Evolutionary conservation across 768 basidiomycete genomes (phyloP).

Genomic region (Trametes punicea): DNA sequence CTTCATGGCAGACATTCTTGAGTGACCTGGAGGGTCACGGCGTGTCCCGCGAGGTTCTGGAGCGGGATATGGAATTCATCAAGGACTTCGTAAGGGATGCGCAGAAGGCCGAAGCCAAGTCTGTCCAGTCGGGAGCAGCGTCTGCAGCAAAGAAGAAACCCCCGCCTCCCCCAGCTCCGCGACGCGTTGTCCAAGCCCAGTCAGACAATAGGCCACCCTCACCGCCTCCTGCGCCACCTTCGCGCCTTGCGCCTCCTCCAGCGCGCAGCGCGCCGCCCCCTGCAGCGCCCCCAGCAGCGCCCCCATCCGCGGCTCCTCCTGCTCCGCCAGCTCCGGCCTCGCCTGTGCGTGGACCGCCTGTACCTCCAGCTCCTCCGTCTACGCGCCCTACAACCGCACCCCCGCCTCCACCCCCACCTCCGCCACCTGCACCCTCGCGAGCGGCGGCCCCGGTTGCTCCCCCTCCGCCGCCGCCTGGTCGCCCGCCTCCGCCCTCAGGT

Average conservation of each 20-base stretch:
- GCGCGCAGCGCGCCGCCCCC: constrained; percentile 33
- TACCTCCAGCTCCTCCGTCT: constrained; percentile 31
- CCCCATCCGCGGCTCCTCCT: constrained; percentile 28
- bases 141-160: constrained; percentile 32
- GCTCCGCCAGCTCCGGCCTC: constrained; percentile 32
- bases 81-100: constrained; percentile 68
- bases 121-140: constrained; percentile 17
- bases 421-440: constrained; percentile 31
- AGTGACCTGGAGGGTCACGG: constrained; percentile 61
- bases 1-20: constrained; percentile 80
- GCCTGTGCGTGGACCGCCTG: constrained; percentile 31
- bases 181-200: constrained; percentile 23
- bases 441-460: constrained; percentile 33
- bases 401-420: constrained; percentile 32
- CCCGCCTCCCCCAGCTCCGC: constrained; percentile 38
- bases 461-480: constrained; percentile 35
- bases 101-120: constrained; percentile 28
- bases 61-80: constrained; percentile 85
- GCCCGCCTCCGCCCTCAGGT: constrained; percentile 26
- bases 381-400: constrained; percentile 30
- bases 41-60: constrained; percentile 63
- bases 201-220: constrained; percentile 39
- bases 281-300: constrained; percentile 30
- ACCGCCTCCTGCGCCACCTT: constrained; percentile 46
- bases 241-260: constrained; percentile 29